Evolutionary conservation across 495 filamentous ascomycete genomes (phyloP).

Genomic region (Astrothelium macrocarpum): DNA sequence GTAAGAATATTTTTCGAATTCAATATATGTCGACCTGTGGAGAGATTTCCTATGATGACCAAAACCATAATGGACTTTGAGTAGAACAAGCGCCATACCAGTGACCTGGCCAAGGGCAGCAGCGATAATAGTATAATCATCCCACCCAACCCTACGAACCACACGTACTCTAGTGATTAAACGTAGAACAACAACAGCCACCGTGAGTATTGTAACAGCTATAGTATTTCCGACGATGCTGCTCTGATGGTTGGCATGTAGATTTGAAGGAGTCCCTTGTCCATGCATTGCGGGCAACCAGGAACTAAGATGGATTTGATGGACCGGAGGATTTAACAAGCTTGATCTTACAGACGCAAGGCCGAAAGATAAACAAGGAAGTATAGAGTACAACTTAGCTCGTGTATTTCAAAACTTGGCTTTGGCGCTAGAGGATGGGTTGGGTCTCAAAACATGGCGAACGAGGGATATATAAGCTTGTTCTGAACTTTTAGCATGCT

Average conservation of each 20-base stretch:
- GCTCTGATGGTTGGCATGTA: neutral
- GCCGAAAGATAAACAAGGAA: no score
- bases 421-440: no score
- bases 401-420: no score
- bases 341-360: no score
- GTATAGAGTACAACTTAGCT: no score
- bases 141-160: neutral
- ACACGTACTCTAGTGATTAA: neutral
- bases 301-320: no score
- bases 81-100: neutral
- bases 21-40: neutral
- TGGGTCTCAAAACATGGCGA: no score
- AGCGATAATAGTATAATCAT: neutral
- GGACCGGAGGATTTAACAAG: no score
- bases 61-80: neutral
- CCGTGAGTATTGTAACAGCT: neutral
- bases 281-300: no score
- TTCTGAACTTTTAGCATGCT: no score
- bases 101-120: neutral
- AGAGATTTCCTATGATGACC: neutral
- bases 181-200: neutral
- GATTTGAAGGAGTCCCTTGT: neutral
- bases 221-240: neutral
- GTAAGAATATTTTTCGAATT: neutral
- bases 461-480: no score